phyloP scores from a whole-genome alignment of 2,329 filamentous ascomycete species.

The Alternaria infectoria region DNA sequence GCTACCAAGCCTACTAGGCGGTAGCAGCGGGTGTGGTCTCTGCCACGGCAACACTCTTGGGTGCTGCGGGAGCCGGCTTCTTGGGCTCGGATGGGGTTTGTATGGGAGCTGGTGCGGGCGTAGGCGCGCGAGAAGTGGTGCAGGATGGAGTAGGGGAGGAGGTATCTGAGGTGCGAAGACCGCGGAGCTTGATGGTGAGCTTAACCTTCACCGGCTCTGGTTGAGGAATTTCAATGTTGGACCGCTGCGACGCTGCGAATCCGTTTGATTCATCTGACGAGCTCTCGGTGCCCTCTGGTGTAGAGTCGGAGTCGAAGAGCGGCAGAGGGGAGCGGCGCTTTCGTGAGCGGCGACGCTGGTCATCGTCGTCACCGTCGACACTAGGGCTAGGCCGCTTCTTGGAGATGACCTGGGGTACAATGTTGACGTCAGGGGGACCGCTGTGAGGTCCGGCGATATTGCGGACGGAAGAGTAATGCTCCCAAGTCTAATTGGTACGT shows the following conservation, averaged over 20 bases:
- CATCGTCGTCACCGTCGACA: constrained; percentile 59
- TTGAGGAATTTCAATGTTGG: constrained; percentile 27
- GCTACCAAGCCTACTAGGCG: constrained; percentile 9
- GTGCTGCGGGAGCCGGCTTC: not conserved
- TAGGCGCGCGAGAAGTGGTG: constrained; percentile 22
- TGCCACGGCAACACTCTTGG: not conserved
- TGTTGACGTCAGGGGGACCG: constrained; percentile 59
- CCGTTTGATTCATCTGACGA: constrained; percentile 45
- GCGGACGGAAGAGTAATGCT: constrained; percentile 72
- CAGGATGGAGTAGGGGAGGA: constrained; percentile 25
- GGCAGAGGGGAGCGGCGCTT: constrained; percentile 59
- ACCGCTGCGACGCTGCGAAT: constrained; percentile 34
- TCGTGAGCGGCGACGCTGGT: constrained; percentile 56
- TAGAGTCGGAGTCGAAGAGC: constrained; percentile 52
- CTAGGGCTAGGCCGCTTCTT: constrained; percentile 59
- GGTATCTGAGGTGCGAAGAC: constrained; percentile 34
- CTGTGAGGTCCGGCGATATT: constrained; percentile 65
- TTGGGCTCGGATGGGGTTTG: not conserved
- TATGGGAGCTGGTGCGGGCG: constrained; percentile 2
- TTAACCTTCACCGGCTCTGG: constrained; percentile 30
- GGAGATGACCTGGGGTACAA: constrained; percentile 33
- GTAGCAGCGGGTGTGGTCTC: constrained; percentile 14
- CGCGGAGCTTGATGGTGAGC: constrained; percentile 43
- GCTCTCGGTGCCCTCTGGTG: constrained; percentile 43
- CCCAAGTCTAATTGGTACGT: constrained; percentile 58